These are phyloP conservation scores for Aspergillus kassunensis DNA, from an alignment of 495 filamentous ascomycete genomes.

Conservation along the genomic window DNA sequence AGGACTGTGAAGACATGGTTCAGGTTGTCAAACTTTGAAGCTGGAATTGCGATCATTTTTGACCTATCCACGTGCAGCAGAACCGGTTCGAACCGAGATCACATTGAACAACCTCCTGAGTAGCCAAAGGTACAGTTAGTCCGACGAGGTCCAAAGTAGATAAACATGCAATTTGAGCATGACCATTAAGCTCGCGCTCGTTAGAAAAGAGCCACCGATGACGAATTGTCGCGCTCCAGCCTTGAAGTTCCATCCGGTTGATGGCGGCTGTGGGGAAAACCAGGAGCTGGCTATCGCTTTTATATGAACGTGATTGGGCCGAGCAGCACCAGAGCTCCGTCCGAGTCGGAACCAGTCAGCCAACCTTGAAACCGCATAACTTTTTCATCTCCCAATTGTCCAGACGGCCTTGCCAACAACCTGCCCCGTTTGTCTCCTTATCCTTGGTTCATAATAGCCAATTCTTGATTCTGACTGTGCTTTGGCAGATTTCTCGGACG, in stretches of 20 bases:
- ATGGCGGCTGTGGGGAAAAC: slow-evolving; percentile 19
- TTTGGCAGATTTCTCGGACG: slow-evolving; percentile 7
- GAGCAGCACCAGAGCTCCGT: slow-evolving; percentile 25
- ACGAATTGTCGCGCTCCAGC: neutral
- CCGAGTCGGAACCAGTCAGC: slow-evolving; percentile 21
- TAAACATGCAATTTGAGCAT: neutral
- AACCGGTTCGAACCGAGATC: neutral
- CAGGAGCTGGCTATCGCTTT: slow-evolving; percentile 21
- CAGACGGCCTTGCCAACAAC: slow-evolving; percentile 16
- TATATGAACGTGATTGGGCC: slow-evolving; percentile 34
- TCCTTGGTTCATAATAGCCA: neutral
- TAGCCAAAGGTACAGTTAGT: neutral
- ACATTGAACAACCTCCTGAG: neutral
- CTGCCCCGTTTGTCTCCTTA: slow-evolving; percentile 18
- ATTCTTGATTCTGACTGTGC: slow-evolving; percentile 2
- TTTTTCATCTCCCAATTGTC: slow-evolving; percentile 29
- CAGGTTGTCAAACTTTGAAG: slow-evolving; percentile 2
- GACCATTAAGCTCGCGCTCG: too few species aligned
- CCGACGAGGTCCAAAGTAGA: neutral
- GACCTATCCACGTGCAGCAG: slow-evolving; percentile 7
- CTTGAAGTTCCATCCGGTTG: slow-evolving; percentile 2
- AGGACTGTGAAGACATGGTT: slow-evolving; percentile 22
- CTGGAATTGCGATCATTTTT: slow-evolving; percentile 6
- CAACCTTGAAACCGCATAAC: slow-evolving; percentile 19
- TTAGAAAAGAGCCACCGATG: neutral